These are phyloP conservation scores for Silene latifolia DNA, from an alignment of 148 eudicot species.

Conservation along the genomic window DNA sequence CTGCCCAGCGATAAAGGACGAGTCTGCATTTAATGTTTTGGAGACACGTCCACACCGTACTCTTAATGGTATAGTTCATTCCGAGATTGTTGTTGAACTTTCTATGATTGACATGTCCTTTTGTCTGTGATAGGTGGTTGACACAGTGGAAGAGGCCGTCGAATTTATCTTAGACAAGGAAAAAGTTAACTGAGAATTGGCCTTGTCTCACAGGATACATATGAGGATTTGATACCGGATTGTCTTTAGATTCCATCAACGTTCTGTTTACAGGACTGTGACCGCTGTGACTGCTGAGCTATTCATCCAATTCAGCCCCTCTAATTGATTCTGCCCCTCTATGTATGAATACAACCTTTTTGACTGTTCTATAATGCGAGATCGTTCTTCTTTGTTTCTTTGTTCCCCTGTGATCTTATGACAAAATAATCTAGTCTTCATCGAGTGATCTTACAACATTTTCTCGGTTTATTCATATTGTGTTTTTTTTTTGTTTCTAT, in stretches of 20 bases:
- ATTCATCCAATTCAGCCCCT: neutral
- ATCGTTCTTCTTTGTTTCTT: neutral
- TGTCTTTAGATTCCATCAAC: neutral
- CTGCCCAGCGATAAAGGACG: neutral
- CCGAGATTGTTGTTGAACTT: neutral
- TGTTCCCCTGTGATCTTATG: neutral
- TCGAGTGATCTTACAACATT: too few species aligned
- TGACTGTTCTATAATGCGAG: neutral
- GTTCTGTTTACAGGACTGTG: neutral
- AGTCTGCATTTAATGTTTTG: neutral
- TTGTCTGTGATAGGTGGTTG: conserved; percentile 57
- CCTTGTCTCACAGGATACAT: neutral
- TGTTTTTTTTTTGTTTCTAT: too few species aligned
- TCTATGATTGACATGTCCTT: neutral
- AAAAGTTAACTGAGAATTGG: conserved; percentile 22
- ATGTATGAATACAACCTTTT: neutral
- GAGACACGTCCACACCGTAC: neutral
- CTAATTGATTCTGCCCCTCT: neutral
- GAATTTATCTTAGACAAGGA: conserved; percentile 72
- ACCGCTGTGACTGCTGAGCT: neutral
- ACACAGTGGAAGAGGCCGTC: conserved; percentile 85
- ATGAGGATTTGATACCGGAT: neutral
- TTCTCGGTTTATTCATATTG: neutral
- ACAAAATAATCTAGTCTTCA: too few species aligned
- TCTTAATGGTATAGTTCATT: neutral